Base-by-base conservation (phyloP, 441 rosid genomes). In the Euphorbia celastroides region DNA sequence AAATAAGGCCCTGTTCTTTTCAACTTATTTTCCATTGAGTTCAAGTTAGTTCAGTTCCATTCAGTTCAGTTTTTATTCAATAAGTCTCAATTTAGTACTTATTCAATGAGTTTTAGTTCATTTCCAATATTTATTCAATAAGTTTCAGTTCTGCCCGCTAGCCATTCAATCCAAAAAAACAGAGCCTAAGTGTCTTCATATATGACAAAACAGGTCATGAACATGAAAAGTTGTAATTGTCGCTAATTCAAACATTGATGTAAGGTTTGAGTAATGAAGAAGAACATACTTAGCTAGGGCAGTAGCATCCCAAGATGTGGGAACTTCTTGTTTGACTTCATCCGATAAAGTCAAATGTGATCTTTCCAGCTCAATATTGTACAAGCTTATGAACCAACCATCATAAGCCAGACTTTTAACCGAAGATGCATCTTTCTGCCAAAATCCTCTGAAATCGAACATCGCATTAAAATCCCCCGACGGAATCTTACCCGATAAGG, bases 361-460 rank as follows among this genome's bases (percentile, higher is more conserved):
- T 76, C 97, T 82, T 61, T 77, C 89, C 70, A 93, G 75, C 82
- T 86, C 97, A 19, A 89, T 81, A 78, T 84, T 86, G 62, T 91
- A 93, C 73, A 93, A 81, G 14, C 86, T 82, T 62, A 91, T 86
- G 69, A 86, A 86, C 93, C 95, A 93, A 60, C 99, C 99, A 78
- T 93, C 99, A 50, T 82, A 85, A 70, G 93, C 87, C 11, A 93
- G 80, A 64, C 69, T 76, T 77, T 88, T 91, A 1, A 70, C 75
- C 4, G 83, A 46, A 36, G 81, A 70, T 51, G 97, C 96, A 66
- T 93, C 99, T 78, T 85, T 88, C 67, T 79, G 96, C 99, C 99
- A 93, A 58, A 82, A 74, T 55, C 78, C 77, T 55, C 55, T 86
- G 68, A 90, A 87, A 50, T 79, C 75, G 68, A 93, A 93, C 97